These are phyloP conservation scores for Xylaria flabelliformis DNA, from an alignment of 495 filamentous ascomycete species.

Conservation along the genomic window DNA sequence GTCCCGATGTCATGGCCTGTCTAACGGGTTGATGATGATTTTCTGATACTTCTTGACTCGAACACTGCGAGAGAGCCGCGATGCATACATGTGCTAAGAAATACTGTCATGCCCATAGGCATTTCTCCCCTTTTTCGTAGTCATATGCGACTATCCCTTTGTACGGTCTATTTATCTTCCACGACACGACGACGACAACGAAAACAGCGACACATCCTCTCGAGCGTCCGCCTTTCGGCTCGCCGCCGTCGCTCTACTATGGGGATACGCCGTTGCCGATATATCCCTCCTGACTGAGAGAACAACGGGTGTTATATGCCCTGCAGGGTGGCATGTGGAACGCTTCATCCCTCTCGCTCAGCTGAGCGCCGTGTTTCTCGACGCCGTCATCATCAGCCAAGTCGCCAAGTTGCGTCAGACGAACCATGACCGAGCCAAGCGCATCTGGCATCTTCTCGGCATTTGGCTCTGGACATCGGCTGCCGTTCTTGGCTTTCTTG, in stretches of 20 bases:
- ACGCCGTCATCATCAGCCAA: conserved; percentile 32
- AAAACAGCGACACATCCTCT: conserved; percentile 28
- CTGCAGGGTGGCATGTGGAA: conserved; percentile 30
- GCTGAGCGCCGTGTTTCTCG: conserved; percentile 32
- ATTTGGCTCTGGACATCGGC: conserved; percentile 31
- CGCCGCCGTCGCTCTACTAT: conserved; percentile 33
- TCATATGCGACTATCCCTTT: conserved; percentile 28
- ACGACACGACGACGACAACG: conserved; percentile 31
- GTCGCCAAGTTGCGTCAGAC: conserved; percentile 31
- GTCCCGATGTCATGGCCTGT: too few relatives aligned
- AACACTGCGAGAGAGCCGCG: neutral
- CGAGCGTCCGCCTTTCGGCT: conserved; percentile 24
- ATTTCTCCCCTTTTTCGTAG: conserved; percentile 37
- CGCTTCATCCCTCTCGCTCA: conserved; percentile 37
- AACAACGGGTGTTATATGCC: conserved; percentile 38
- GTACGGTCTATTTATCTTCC: conserved; percentile 29
- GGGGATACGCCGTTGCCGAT: conserved; percentile 36
- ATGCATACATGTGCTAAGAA: neutral
- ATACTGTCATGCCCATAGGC: conserved; percentile 17
- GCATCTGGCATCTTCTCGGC: conserved; percentile 32
- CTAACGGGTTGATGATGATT: too few relatives aligned
- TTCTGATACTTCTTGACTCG: neutral
- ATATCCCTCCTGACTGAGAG: conserved; percentile 33
- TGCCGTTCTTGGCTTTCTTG: conserved; percentile 31
- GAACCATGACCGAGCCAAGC: conserved; percentile 23